Evolutionary conservation across 805 yeast genomes (phyloP).

Genomic region (Clavispora phyllophila): DNA sequence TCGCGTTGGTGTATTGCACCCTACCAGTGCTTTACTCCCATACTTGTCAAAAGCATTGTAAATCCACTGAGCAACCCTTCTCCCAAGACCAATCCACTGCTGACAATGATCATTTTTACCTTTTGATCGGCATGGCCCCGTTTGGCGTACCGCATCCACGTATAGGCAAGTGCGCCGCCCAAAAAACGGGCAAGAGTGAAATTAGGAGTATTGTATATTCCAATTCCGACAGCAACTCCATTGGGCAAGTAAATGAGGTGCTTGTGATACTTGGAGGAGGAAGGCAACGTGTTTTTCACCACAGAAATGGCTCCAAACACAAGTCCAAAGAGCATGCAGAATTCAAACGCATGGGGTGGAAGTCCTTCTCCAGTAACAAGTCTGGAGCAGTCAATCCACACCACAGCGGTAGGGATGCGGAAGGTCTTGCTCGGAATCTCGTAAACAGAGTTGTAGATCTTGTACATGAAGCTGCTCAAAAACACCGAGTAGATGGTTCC

Average conservation of each 20-base stretch:
- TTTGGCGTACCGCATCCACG: slow-evolving; percentile 43
- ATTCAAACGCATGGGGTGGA: slow-evolving; percentile 69
- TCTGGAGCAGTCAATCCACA: slow-evolving; percentile 95
- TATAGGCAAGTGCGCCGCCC: slow-evolving; percentile 71
- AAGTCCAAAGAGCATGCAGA: slow-evolving; percentile 57
- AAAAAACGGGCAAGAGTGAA: slow-evolving; percentile 89
- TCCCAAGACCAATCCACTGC: slow-evolving; percentile 89
- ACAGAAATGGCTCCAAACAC: slow-evolving; percentile 68
- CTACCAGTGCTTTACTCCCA: slow-evolving; percentile 37
- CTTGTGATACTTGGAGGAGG: slow-evolving; percentile 32
- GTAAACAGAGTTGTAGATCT: slow-evolving; percentile 74
- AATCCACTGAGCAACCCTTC: slow-evolving; percentile 87
- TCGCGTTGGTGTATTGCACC: too few species aligned
- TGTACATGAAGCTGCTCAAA: slow-evolving; percentile 76
- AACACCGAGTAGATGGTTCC: slow-evolving; percentile 85
- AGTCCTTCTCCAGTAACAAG: slow-evolving; percentile 86
- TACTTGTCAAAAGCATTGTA: slow-evolving; percentile 70
- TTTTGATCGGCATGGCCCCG: slow-evolving; percentile 36
- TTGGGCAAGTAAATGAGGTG: slow-evolving; percentile 67
- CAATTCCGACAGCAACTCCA: slow-evolving; percentile 97
- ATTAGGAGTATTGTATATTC: slow-evolving; percentile 89
- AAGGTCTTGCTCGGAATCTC: slow-evolving; percentile 78
- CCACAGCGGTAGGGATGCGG: slow-evolving; percentile 90
- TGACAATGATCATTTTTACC: slow-evolving; percentile 77
- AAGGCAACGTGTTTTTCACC: slow-evolving; percentile 51